A percentile compares a stretch with the other conserved stretches of the same genome.
Conservation (phyloP, 1,139 yeast genomes). For the Tardiomyces depauwii region DNA sequence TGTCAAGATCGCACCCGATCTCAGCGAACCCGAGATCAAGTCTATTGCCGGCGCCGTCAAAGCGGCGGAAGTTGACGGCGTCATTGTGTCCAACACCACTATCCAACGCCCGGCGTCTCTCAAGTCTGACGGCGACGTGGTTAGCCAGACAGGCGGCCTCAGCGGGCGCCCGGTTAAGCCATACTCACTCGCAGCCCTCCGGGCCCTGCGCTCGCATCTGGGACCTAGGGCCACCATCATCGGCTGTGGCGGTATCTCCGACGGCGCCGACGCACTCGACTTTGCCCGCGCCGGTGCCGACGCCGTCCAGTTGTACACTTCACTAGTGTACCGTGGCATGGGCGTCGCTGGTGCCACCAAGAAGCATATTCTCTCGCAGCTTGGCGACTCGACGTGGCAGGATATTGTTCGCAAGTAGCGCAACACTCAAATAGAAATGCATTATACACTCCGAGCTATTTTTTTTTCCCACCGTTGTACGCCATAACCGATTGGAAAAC, state of each 20-base stretch:
- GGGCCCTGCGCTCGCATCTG: slow-evolving; percentile 58
- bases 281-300: slow-evolving; percentile 92
- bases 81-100: slow-evolving; percentile 86
- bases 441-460: background rate
- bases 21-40: slow-evolving; percentile 67
- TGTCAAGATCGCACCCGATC: slow-evolving; percentile 91
- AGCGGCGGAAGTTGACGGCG: slow-evolving; percentile 74
- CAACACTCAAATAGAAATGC: background rate
- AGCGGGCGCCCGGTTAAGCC: slow-evolving; percentile 92
- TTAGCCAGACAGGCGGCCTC: slow-evolving; percentile 69
- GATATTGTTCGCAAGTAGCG: slow-evolving; percentile 22
- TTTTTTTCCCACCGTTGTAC: no score
- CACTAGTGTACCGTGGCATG: slow-evolving; percentile 90
- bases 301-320: slow-evolving; percentile 74
- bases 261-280: slow-evolving; percentile 80
- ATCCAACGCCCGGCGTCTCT: slow-evolving; percentile 60
- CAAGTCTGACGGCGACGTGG: slow-evolving; percentile 36
- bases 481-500: no score
- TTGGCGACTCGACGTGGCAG: slow-evolving; percentile 74
- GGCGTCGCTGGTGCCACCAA: slow-evolving; percentile 72
- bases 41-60: slow-evolving; percentile 79
- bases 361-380: slow-evolving; percentile 57
- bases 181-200: slow-evolving; percentile 58
- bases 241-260: slow-evolving; percentile 90
- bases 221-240: slow-evolving; percentile 62